A percentile compares a stretch with the other conserved stretches of the same genome.
These are phyloP conservation scores for Hypsizygus marmoreus DNA, from an alignment of 768 basidiomycete species.

Conservation along the genomic window DNA sequence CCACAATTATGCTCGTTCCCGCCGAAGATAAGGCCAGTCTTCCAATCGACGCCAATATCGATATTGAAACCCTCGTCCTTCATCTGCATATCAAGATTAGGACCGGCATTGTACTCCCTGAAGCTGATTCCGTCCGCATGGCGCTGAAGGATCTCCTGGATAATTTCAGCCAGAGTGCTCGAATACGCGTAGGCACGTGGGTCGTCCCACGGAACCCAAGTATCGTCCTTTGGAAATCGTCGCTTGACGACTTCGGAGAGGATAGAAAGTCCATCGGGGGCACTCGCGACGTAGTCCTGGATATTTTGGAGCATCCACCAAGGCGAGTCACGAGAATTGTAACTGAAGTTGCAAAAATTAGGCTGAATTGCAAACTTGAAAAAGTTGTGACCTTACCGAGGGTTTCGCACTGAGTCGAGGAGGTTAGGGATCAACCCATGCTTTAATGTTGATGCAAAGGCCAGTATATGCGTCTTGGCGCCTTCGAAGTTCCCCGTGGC, in stretches of 20 bases:
- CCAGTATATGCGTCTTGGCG: slow-evolving; percentile 87
- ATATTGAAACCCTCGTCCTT: slow-evolving; percentile 90
- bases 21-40: slow-evolving; percentile 85
- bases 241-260: slow-evolving; percentile 83
- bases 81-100: slow-evolving; percentile 98
- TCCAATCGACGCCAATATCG: slow-evolving; percentile 94
- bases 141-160: slow-evolving; percentile 94
- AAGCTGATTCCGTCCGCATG: slow-evolving; percentile 93
- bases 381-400: slow-evolving; percentile 53
- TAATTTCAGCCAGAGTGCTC: slow-evolving; percentile 87
- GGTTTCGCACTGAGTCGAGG: slow-evolving; percentile 83
- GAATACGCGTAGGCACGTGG: slow-evolving; percentile 78
- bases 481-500: slow-evolving; percentile 88
- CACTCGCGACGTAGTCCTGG: slow-evolving; percentile 85
- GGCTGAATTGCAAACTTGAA: not conserved
- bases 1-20: slow-evolving; percentile 88
- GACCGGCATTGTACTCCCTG: slow-evolving; percentile 95
- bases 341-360: slow-evolving; percentile 47
- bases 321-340: slow-evolving; percentile 96
- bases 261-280: slow-evolving; percentile 82
- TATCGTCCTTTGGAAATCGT: slow-evolving; percentile 94
- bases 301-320: slow-evolving; percentile 99
- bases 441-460: slow-evolving; percentile 91
- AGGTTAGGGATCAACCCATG: slow-evolving; percentile 97
- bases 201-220: slow-evolving; percentile 93